Percentiles rank a stretch among this genome's conserved stretches.
Conservation (phyloP, 768 basidiomycete genomes). For the Lactarius trivialis region DNA sequence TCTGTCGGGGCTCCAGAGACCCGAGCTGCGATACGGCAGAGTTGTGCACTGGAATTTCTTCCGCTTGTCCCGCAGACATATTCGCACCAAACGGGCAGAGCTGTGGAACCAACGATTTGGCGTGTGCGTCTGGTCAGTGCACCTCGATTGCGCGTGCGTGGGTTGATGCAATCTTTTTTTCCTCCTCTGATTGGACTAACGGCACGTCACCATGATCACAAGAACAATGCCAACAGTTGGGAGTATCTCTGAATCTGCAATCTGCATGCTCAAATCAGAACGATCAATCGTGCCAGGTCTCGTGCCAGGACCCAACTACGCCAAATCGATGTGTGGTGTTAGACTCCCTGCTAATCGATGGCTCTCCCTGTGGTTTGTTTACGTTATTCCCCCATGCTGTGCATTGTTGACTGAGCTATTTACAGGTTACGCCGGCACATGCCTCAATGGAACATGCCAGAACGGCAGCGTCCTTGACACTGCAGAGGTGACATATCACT, state of each 20-base stretch:
- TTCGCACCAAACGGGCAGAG: conserved; percentile 57
- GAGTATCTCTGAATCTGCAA: conserved; percentile 63
- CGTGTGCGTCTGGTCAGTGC: conserved; percentile 74
- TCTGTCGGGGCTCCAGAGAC: conserved; percentile 69
- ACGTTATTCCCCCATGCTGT: conserved; percentile 8
- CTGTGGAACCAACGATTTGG: conserved; percentile 57
- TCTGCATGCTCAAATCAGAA: conserved; percentile 56
- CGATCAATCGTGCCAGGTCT: conserved; percentile 68
- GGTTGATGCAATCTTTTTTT: conserved; percentile 28
- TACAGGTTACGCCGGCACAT: conserved; percentile 65
- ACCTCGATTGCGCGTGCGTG: conserved; percentile 65
- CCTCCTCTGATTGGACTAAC: conserved; percentile 8
- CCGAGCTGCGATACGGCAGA: conserved; percentile 62
- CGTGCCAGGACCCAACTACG: conserved; percentile 65
- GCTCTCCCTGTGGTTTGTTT: conserved; percentile 71
- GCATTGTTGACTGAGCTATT: conserved; percentile 18
- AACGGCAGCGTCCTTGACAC: conserved; percentile 51
- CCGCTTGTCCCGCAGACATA: conserved; percentile 62
- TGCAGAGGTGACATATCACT: conserved; percentile 42
- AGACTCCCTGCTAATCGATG: conserved; percentile 67
- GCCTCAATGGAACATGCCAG: conserved; percentile 54
- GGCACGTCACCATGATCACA: conserved; percentile 11
- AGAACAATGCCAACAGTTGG: conserved; percentile 74
- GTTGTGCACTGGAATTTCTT: conserved; percentile 68
- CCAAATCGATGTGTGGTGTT: conserved; percentile 61